Percentiles rank a stretch among this genome's conserved stretches.
Evolutionary conservation across 1,284 basidiomycete genomes (phyloP).

Genomic region (Singerocomus inundabilis): DNA sequence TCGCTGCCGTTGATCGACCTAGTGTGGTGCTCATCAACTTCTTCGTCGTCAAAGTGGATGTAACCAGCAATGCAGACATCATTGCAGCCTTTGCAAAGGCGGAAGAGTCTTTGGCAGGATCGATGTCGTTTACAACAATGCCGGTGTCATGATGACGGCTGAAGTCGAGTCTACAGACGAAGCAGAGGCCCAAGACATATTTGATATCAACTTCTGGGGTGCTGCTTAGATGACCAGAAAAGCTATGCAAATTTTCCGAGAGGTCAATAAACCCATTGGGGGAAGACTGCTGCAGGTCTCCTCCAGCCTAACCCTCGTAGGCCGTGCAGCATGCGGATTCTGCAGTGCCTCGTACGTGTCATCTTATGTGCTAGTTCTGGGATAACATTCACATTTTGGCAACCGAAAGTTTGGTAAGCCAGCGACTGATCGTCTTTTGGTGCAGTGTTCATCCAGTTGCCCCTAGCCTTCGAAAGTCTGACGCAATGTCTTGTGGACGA

Average conservation of each 20-base stretch:
- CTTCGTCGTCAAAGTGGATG: constrained; percentile 41
- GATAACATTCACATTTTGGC: neutral
- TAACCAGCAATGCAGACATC: constrained; percentile 32
- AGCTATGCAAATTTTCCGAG: constrained; percentile 38
- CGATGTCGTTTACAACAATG: constrained; percentile 43
- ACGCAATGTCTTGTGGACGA: constrained; percentile 25
- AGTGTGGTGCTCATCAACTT: constrained; percentile 24
- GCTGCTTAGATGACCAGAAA: constrained; percentile 29
- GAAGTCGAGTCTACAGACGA: constrained; percentile 28
- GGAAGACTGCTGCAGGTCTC: constrained; percentile 36
- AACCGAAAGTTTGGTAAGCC: constrained; percentile 28
- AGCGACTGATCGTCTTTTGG: neutral
- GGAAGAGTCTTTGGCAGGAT: constrained; percentile 38
- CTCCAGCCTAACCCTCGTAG: constrained; percentile 23
- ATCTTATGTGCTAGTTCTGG: neutral
- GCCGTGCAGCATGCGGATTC: constrained; percentile 4
- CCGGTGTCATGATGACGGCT: constrained; percentile 10
- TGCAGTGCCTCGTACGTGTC: constrained; percentile 30
- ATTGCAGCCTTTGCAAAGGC: constrained; percentile 34
- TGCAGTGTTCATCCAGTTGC: neutral
- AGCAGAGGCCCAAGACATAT: constrained; percentile 25
- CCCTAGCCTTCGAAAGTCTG: constrained; percentile 30
- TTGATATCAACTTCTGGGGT: constrained; percentile 41
- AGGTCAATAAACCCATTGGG: constrained; percentile 36
- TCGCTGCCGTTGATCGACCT: no score